Evolutionary conservation across 2,329 filamentous ascomycete genomes (phyloP).

Genomic region (Tricladium varicosporioides): DNA sequence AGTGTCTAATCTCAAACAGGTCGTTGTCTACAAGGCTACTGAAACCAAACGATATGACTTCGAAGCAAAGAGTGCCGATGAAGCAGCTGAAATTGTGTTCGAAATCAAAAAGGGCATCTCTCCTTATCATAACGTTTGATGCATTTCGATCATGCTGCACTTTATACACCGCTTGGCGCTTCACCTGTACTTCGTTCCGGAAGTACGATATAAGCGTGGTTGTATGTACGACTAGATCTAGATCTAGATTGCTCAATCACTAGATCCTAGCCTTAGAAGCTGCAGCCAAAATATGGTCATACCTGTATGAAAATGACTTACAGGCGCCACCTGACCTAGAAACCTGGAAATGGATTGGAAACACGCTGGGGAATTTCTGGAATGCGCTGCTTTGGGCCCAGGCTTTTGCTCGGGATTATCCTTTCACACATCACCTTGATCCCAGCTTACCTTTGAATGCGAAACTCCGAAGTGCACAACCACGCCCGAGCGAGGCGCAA

Average conservation of each 20-base stretch:
- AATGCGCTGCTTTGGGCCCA: not conserved
- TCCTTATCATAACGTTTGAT: conserved; percentile 47
- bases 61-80: conserved; percentile 68
- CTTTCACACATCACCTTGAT: not conserved
- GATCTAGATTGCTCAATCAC: no score
- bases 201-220: no score
- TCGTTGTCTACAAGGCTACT: conserved; percentile 70
- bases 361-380: not conserved
- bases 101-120: conserved; percentile 76
- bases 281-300: not conserved
- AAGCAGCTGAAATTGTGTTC: conserved; percentile 75
- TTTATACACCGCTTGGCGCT: not conserved
- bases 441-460: not conserved
- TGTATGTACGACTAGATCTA: no score
- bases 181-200: not conserved
- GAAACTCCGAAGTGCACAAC: not conserved
- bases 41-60: conserved; percentile 85
- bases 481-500: not conserved
- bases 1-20: conserved; percentile 38
- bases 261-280: no score
- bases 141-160: not conserved
- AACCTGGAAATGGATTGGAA: not conserved
- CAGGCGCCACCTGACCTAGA: not conserved
- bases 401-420: not conserved
- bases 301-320: not conserved